phyloP scores from a whole-genome alignment of 2,329 filamentous ascomycete genomes.

The Aspergillus unguis region DNA sequence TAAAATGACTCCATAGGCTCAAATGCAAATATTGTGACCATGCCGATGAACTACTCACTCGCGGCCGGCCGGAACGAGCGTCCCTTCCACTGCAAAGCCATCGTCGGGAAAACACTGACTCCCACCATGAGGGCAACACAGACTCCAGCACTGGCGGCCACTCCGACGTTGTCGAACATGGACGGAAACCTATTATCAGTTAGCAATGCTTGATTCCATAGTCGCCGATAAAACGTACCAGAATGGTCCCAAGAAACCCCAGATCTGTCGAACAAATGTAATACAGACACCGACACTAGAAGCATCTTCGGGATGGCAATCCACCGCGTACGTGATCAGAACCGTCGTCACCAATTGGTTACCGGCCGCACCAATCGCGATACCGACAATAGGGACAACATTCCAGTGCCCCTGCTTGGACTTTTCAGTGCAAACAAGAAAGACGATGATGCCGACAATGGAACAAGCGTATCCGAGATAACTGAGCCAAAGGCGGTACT shows the following conservation, averaged over 20 bases:
- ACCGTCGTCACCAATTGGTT: slow-evolving; percentile 64
- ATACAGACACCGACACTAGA: slow-evolving; percentile 61
- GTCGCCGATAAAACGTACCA: slow-evolving; percentile 26
- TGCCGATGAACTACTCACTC: not conserved
- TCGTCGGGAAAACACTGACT: slow-evolving; percentile 32
- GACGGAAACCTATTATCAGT: slow-evolving; percentile 29
- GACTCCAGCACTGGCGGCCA: slow-evolving; percentile 33
- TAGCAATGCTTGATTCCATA: slow-evolving; percentile 9
- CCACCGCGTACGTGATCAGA: slow-evolving; percentile 59
- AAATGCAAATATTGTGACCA: not conserved
- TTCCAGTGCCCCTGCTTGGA: slow-evolving; percentile 50
- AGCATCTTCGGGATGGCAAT: slow-evolving; percentile 55
- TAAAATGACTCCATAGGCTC: not conserved
- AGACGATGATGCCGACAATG: slow-evolving; percentile 56
- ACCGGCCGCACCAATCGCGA: slow-evolving; percentile 52
- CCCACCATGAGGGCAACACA: slow-evolving; percentile 28
- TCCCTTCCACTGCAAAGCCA: slow-evolving; percentile 29
- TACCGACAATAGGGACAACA: slow-evolving; percentile 56
- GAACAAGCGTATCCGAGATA: slow-evolving; percentile 53
- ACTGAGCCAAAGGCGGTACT: slow-evolving; percentile 58
- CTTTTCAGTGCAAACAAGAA: slow-evolving; percentile 54
- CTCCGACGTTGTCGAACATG: slow-evolving; percentile 35
- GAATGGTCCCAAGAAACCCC: slow-evolving; percentile 40
- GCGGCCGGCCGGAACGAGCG: slow-evolving; percentile 5
- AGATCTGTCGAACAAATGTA: slow-evolving; percentile 51